A percentile compares a stretch with the other conserved stretches of the same genome.
Conservation (phyloP, 495 filamentous ascomycete species). For the Penicillium desertorum region DNA sequence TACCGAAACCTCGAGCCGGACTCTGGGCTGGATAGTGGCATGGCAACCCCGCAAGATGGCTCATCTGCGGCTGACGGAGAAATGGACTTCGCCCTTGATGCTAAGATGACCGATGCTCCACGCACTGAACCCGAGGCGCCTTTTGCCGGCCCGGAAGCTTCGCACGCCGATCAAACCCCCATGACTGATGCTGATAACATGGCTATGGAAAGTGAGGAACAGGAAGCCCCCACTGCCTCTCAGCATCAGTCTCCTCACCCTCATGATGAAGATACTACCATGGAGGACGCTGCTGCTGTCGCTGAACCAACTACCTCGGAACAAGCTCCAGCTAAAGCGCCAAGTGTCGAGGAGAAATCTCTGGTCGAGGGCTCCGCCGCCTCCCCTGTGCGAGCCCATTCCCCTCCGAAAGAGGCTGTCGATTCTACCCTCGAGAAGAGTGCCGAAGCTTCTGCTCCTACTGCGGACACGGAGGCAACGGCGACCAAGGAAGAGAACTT, state of each 20-base stretch:
- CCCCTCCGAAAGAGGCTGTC: conserved; percentile 26
- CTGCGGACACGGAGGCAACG: conserved; percentile 21
- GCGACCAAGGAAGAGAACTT: conserved; percentile 24
- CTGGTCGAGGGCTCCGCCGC: conserved; percentile 18
- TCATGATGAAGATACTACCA: conserved; percentile 61
- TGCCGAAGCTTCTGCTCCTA: conserved; percentile 20
- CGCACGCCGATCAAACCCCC: conserved; percentile 42
- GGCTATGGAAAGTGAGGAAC: conserved; percentile 43
- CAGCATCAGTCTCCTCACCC: conserved; percentile 48
- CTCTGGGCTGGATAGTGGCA: conserved; percentile 64
- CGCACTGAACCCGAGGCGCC: conserved; percentile 39
- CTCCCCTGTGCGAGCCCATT: conserved; percentile 22
- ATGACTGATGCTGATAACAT: conserved; percentile 38
- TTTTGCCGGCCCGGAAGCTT: conserved; percentile 22
- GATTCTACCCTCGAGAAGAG: conserved; percentile 16
- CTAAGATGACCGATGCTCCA: conserved; percentile 50
- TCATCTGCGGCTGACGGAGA: conserved; percentile 53
- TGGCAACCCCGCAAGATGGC: conserved; percentile 51
- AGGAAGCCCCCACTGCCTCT: conserved; percentile 38
- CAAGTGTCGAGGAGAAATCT: conserved; percentile 22
- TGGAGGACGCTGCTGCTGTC: conserved; percentile 62
- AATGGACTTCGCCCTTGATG: conserved; percentile 49
- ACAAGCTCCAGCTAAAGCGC: conserved; percentile 18
- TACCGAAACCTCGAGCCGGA: conserved; percentile 67
- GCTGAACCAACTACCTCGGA: conserved; percentile 29